Base-by-base conservation (phyloP, 2,329 filamentous ascomycete species). In the Venturia nashicola region DNA sequence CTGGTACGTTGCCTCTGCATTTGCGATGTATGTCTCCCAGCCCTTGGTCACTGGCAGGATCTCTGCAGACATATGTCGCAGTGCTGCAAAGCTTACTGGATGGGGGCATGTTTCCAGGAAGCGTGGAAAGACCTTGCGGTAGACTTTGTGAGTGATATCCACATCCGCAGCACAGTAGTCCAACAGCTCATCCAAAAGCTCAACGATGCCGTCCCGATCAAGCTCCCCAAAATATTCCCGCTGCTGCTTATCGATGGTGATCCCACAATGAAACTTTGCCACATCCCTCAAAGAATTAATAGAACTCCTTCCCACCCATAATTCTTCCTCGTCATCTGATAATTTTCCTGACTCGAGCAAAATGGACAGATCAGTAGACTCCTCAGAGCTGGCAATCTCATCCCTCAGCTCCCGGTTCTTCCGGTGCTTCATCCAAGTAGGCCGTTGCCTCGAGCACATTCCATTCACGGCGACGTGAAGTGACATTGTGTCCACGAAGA, bases 131-230 rank as follows among this genome's bases (percentile, higher is more conserved):
- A 97, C 91, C 65, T 91, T 91, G 72, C 91, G 87, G 76, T 93
- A 99, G n/a, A 99, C 89, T 59, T 86, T 86, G 70, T 99, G 94
- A 0, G 94, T 99, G 69, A 97, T 86, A 43, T 87, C 86, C 20
- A 99, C 94, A 76, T 99, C 94, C 1, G 90, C 90, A 14, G 94
- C 94, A 72, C 94, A 99, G 75, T 99, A 99, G 72, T 95, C 88
- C 59, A 99, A 77, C 11, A 99, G 82, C 66, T 92, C 85, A 59
- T 96, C 89, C 18, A 97, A 77, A 70, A 88, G 90, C 9, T 75
- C 82, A 12, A 85, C 64, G 8, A 97, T 82, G 1, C 86, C 89
- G 1, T 82, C 77, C 9, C 90, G 84, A 72, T 93, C 86, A 36
- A 95, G 80, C 68, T 89, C 87, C 27, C 91, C 89, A 74, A 99